Evolutionary conservation across 2,329 filamentous ascomycete genomes (phyloP).

Genomic region (Verticillium albo-atrum): DNA sequence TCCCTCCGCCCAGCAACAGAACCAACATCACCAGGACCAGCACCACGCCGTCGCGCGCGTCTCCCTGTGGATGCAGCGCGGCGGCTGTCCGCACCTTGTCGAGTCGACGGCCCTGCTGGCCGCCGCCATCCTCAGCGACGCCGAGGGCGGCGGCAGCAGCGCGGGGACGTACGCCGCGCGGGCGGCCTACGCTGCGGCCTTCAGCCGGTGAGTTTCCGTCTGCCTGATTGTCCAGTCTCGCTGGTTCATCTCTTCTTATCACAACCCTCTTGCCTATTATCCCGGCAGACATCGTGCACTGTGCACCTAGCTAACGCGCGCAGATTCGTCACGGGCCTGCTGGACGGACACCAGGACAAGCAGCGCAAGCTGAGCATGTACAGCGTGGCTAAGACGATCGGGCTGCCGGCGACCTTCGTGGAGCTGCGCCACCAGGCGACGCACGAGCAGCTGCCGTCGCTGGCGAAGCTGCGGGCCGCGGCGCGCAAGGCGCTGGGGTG

Average conservation of each 20-base stretch:
- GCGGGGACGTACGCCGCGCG: conserved; percentile 56
- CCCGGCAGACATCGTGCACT: too few species aligned
- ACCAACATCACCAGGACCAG: conserved; percentile 21
- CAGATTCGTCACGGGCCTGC: conserved; percentile 75
- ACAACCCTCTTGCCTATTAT: too few species aligned
- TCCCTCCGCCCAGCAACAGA: conserved; percentile 1
- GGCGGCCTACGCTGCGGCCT: conserved; percentile 69
- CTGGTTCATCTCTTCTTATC: too few species aligned
- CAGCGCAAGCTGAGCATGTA: conserved; percentile 69
- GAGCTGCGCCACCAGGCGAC: conserved; percentile 87
- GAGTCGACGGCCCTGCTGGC: conserved; percentile 73
- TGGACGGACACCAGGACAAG: conserved; percentile 69
- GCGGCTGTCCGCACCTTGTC: conserved; percentile 72
- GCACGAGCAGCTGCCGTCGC: conserved; percentile 78
- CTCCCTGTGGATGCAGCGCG: conserved; percentile 67
- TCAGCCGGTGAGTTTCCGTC: conserved; percentile 55
- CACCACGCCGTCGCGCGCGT: conserved; percentile 52
- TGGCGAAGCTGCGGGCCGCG: conserved; percentile 67
- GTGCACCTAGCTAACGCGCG: not conserved
- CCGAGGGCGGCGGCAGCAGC: conserved; percentile 26
- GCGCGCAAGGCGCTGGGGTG: conserved; percentile 69
- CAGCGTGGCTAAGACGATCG: conserved; percentile 62
- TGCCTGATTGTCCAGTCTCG: not conserved
- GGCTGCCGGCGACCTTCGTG: conserved; percentile 73
- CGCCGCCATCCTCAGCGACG: conserved; percentile 64